A percentile compares a stretch with the other conserved stretches of the same genome.
phyloP scores from a whole-genome alignment of 129 eudicot genomes.

The Apium graveolens region DNA sequence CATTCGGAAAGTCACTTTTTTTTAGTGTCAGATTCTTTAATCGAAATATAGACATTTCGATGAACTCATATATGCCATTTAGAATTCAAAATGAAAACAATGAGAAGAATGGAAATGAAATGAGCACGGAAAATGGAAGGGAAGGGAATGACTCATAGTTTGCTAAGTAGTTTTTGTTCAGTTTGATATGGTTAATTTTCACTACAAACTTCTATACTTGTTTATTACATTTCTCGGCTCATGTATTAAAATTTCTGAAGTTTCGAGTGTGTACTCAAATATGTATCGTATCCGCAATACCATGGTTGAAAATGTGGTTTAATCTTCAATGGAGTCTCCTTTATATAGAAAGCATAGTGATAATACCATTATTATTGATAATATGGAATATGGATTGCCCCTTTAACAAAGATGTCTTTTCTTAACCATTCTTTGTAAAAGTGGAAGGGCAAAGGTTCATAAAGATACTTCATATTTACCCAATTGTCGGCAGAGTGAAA shows the following conservation, averaged over 20 bases:
- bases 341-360: background rate
- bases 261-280: background rate
- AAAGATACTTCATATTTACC: background rate
- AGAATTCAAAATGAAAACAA: background rate
- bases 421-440: background rate
- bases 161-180: background rate
- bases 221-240: too few relatives aligned
- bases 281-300: background rate
- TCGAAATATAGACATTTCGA: background rate
- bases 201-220: background rate
- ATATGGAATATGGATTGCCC: background rate
- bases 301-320: background rate
- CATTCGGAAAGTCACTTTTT: background rate
- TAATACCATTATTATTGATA: too few relatives aligned
- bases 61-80: background rate
- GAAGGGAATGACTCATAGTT: background rate
- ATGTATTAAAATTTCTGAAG: background rate
- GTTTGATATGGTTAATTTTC: background rate
- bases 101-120: background rate
- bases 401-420: background rate
- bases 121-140: background rate
- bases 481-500: conserved; percentile 3
- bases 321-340: background rate
- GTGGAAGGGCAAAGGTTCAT: background rate
- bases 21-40: background rate